Conservation (phyloP, 306 rosid genomes). For the Castanea crenata region DNA sequence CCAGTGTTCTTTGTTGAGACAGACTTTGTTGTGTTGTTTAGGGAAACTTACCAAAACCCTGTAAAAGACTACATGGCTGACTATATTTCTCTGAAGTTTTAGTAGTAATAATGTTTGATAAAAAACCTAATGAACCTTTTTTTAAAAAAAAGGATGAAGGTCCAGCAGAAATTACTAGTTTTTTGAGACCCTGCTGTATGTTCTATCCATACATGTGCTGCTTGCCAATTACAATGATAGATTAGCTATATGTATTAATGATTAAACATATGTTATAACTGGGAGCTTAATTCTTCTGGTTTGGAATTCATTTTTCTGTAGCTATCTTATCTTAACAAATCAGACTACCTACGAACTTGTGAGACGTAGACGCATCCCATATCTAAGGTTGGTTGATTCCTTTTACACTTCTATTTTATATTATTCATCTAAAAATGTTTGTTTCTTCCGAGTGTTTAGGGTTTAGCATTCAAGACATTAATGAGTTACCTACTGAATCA, state of each 20-base stretch:
- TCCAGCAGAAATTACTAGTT: too few relatives aligned
- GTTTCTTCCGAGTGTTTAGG: not conserved
- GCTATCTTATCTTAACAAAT: slow-evolving; percentile 87
- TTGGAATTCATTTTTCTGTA: slow-evolving; percentile 41
- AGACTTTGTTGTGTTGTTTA: not conserved
- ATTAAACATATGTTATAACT: not conserved
- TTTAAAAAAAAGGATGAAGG: too few relatives aligned
- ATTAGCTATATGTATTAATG: not conserved
- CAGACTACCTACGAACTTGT: slow-evolving; percentile 94
- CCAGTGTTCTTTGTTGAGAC: not conserved
- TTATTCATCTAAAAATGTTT: slow-evolving; percentile 7
- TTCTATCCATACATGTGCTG: too few relatives aligned
- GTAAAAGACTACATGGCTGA: not conserved
- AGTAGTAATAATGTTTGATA: not conserved
- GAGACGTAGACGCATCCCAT: slow-evolving; percentile 87
- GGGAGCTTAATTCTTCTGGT: slow-evolving; percentile 11
- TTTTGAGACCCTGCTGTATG: too few relatives aligned
- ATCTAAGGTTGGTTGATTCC: slow-evolving; percentile 69
- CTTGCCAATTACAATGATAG: not conserved
- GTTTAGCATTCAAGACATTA: too few relatives aligned
- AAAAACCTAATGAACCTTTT: too few relatives aligned
- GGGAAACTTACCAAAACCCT: not conserved
- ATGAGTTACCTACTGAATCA: not conserved
- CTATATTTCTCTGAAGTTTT: not conserved
- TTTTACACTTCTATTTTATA: slow-evolving; percentile 10